Conservation (phyloP, 306 rosid species). For the Acacia melanoxylon region DNA sequence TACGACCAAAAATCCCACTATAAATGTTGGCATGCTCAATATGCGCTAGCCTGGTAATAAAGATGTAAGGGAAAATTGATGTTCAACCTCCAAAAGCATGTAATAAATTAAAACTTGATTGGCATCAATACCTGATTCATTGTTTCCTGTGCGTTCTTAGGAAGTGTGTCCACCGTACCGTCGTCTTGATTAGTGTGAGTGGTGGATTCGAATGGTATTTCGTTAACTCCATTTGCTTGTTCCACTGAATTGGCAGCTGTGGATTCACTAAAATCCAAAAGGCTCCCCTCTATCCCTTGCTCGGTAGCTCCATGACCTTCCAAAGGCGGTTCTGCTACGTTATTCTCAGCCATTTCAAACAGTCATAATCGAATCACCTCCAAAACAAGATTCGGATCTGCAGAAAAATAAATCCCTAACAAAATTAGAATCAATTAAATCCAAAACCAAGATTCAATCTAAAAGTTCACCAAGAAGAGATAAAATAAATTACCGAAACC, state of each 20-base stretch:
- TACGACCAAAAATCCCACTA: not conserved
- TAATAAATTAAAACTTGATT: not conserved
- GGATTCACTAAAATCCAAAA: conserved; percentile 16
- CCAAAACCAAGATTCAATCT: not conserved
- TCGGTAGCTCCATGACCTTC: conserved; percentile 27
- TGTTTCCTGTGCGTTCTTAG: not conserved
- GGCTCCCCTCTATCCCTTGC: not conserved
- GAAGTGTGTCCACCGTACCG: not conserved
- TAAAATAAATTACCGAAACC: not conserved
- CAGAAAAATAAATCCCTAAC: not conserved
- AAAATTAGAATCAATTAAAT: not conserved
- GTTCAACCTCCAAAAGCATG: not conserved
- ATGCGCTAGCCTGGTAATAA: not conserved
- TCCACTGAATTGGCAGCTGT: not conserved
- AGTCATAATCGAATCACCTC: conserved; percentile 40
- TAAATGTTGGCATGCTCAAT: not conserved
- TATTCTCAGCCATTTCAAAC: conserved; percentile 51
- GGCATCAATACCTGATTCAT: conserved; percentile 31
- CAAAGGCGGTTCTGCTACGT: conserved; percentile 29
- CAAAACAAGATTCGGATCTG: conserved; percentile 29
- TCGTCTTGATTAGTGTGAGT: not conserved
- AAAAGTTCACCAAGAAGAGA: not conserved
- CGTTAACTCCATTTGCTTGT: conserved; percentile 1
- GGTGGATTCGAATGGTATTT: not conserved
- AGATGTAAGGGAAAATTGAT: not conserved